phyloP scores from a whole-genome alignment of 2,329 filamentous ascomycete species.

The Aspergillus eucalypticola region DNA sequence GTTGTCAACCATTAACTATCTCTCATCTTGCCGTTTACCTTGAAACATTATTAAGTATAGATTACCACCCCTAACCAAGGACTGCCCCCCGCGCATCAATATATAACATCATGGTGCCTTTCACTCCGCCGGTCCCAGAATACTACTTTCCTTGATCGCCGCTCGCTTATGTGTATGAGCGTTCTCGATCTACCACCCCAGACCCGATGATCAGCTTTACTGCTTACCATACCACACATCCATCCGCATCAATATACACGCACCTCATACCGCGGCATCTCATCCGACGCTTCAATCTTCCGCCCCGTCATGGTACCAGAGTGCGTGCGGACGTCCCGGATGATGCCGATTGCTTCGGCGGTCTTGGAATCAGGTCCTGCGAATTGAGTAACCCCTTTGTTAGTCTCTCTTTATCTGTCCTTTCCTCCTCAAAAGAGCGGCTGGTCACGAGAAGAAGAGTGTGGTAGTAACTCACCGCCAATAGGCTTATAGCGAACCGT shows the following conservation, averaged over 20 bases:
- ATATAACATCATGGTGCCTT: background rate
- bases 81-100: no score
- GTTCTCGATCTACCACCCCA: background rate
- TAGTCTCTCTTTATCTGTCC: no score
- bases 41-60: background rate
- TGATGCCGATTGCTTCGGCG: constrained; percentile 38
- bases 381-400: no score
- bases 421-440: no score
- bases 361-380: constrained; percentile 44
- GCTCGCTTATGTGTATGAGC: background rate
- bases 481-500: constrained; percentile 1
- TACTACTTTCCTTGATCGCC: constrained; percentile 2
- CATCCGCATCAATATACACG: background rate
- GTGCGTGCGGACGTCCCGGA: constrained; percentile 39
- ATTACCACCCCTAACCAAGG: no score
- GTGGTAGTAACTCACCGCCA: background rate
- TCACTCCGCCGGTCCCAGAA: background rate
- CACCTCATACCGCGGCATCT: background rate
- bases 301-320: constrained; percentile 35
- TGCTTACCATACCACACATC: background rate
- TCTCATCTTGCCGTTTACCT: background rate
- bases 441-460: no score
- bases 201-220: background rate
- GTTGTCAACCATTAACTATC: no score
- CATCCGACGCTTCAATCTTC: constrained; percentile 35